These are phyloP conservation scores for Neurospora sp. DNA, from an alignment of 495 filamentous ascomycete species.

Conservation along the genomic window DNA sequence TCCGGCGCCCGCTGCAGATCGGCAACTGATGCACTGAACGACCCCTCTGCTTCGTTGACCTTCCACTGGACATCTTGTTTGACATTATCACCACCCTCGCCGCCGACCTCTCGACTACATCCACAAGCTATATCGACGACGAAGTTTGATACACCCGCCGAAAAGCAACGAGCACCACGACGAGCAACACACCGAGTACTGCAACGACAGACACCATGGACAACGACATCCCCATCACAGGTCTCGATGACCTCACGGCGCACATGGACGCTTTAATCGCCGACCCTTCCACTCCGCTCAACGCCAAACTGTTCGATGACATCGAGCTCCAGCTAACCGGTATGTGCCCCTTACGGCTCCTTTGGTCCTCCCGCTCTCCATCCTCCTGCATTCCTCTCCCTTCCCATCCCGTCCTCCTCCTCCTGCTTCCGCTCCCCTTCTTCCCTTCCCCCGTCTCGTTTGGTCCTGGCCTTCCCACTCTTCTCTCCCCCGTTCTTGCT, in stretches of 20 bases:
- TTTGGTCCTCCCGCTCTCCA: neutral
- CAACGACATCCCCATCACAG: conserved; percentile 24
- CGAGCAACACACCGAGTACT: neutral
- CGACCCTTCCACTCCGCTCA: conserved; percentile 27
- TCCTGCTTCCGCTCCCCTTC: neutral
- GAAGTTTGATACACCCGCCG: neutral
- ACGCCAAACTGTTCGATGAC: conserved; percentile 42
- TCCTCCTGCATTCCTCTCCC: neutral
- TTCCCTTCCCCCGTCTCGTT: neutral
- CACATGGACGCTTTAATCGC: conserved; percentile 38
- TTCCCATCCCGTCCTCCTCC: neutral
- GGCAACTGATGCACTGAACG: neutral
- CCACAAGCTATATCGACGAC: neutral
- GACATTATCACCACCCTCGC: neutral
- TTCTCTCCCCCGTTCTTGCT: neutral
- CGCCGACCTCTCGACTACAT: neutral
- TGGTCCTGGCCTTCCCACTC: neutral
- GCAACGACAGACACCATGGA: conserved; percentile 13
- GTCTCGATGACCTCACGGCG: conserved; percentile 37
- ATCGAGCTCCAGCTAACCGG: conserved; percentile 45
- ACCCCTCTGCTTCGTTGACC: neutral
- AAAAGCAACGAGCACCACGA: neutral
- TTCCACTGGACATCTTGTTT: neutral
- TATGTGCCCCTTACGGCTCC: neutral
- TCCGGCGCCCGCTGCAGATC: neutral